Evolutionary conservation across 176 grass and related monocot species (phyloP).

Genomic region (bread wheat (Triticum aestivum)): DNA sequence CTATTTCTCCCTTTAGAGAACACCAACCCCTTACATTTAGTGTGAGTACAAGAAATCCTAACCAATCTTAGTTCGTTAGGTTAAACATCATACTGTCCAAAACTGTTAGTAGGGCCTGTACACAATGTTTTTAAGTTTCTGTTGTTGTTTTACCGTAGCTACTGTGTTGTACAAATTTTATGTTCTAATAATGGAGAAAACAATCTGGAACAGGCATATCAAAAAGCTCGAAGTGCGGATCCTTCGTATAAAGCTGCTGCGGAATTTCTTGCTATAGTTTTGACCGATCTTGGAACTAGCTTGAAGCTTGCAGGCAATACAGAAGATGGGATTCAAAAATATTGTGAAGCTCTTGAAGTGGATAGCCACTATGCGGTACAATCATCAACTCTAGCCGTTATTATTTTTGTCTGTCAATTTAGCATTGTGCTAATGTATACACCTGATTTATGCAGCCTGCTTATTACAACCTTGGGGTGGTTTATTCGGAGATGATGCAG

Average conservation of each 20-base stretch:
- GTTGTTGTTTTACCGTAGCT: background rate
- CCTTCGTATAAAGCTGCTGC: conserved; percentile 89
- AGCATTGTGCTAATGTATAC: conserved; percentile 9
- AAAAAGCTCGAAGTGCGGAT: conserved; percentile 79
- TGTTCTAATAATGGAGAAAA: conserved; percentile 26
- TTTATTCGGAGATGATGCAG: conserved; percentile 98
- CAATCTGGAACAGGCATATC: conserved; percentile 68
- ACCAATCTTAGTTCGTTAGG: background rate
- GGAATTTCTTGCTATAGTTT: conserved; percentile 88
- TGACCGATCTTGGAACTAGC: conserved; percentile 98
- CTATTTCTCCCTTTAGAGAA: background rate
- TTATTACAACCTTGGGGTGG: conserved; percentile 99
- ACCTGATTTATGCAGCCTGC: conserved; percentile 67
- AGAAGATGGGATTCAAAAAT: conserved; percentile 97
- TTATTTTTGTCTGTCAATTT: conserved; percentile 17
- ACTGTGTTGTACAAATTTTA: conserved; percentile 2
- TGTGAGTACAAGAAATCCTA: background rate
- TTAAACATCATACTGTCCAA: background rate
- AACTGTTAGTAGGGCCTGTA: background rate
- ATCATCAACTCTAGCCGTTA: conserved; percentile 15
- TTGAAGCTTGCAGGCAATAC: conserved; percentile 92
- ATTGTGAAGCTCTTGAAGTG: conserved; percentile 88
- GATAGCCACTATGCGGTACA: conserved; percentile 90
- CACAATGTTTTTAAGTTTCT: background rate
- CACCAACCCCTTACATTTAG: background rate